phyloP scores from a whole-genome alignment of 106 monocot genomes.

The Allium fistulosum region DNA sequence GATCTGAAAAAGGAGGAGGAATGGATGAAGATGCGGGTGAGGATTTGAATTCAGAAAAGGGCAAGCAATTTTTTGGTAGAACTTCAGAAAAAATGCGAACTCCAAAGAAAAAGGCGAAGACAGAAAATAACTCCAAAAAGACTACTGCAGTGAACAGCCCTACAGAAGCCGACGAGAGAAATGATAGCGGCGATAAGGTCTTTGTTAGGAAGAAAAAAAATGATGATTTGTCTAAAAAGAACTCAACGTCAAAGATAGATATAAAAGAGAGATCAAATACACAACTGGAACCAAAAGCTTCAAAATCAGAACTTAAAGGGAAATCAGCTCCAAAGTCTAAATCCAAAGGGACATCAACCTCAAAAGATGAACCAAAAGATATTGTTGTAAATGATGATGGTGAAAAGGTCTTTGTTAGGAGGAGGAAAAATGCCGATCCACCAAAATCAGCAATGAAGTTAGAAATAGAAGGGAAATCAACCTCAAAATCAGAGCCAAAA shows the following conservation, averaged over 20 bases:
- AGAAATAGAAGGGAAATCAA: constrained; percentile 23
- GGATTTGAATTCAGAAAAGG: constrained; percentile 4
- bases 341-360: too few relatives aligned
- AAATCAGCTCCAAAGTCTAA: too few relatives aligned
- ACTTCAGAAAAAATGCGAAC: constrained; percentile 8
- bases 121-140: constrained; percentile 20
- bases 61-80: constrained; percentile 22
- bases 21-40: too few relatives aligned
- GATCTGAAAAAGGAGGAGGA: constrained; percentile 7
- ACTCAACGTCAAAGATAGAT: constrained; percentile 20
- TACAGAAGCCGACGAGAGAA: constrained; percentile 14
- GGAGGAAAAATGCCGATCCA: constrained; percentile 30
- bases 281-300: too few relatives aligned
- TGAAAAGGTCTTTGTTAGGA: constrained; percentile 71
- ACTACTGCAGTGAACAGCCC: constrained; percentile 18
- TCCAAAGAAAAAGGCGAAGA: constrained; percentile 20
- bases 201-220: constrained; percentile 55
- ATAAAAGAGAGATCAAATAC: constrained; percentile 7
- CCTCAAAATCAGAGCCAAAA: too few relatives aligned
- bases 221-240: constrained; percentile 13
- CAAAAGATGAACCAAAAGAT: too few relatives aligned
- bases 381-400: constrained; percentile 15
- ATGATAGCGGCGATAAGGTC: constrained; percentile 37
- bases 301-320: too few relatives aligned
- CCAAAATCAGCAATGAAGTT: constrained; percentile 25